Base-by-base conservation (phyloP, 2,329 filamentous ascomycete species). In the Aspergillus pseudoglaucus region DNA sequence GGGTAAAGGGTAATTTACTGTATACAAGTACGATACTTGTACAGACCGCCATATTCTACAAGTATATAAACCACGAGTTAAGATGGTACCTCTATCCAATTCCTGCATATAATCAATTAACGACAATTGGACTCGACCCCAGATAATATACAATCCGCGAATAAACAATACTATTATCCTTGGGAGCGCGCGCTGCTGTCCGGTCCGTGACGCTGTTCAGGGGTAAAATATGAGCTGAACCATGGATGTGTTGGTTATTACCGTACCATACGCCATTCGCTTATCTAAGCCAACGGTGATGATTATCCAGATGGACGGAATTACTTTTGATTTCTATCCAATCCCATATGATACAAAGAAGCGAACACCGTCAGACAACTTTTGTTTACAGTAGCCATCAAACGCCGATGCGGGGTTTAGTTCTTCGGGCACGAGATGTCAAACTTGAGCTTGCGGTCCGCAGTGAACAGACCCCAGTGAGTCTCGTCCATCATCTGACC, bases 381-480 rank as follows among this genome's bases (percentile, higher is more conserved):
- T 27, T 4, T 30, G 12, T 30, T 30, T 30, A 12, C 25, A 30
- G 25, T 12, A 30, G 9, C 10, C 9, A 12, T 30, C 25, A 30
- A 30, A 30, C 10, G 10, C 25, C 9, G 25, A 30, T 12, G 25
- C 25, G 9, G 25, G 25, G 25, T 12, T 30, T 30, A 30, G 25
- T 30, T 30, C 25, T 30, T 39, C 37, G 70, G 71, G 65, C 77
- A 80, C 53, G 67, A 63, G 38, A 75, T 64, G 46, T 69, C 61
- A 63, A 75, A 85, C 74, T 85, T 85, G 52, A 71, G 49, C 61
- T 71, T 73, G 57, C 82, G 74, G 51, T 82, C 75, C 1, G 75
- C 72, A 38, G 75, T 81, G 76, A 83, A 85, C 38, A 81, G 79
- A 59, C 84, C 84, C 84, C 84, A 87, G 58, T 84, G 77, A 32